Evolutionary conservation across 768 basidiomycete genomes (phyloP), one percentile per base, ranked within the genome.

Genomic region (Termitomyces bulborhizus): DNA sequence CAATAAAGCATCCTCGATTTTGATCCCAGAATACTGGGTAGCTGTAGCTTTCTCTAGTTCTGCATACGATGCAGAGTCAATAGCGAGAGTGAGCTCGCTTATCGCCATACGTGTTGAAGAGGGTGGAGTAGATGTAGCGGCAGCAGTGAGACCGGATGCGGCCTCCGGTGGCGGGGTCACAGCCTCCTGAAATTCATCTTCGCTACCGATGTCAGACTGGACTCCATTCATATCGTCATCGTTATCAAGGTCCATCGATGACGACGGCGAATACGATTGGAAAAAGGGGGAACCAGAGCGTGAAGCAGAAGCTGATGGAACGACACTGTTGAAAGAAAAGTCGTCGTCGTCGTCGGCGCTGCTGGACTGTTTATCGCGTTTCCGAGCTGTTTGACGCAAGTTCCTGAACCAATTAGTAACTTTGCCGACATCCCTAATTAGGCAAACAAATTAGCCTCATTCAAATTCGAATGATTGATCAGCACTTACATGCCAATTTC

Each of bases 321-420:
- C 59, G 55, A 69, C 67, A 55, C 67, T 62, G 54, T 75, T 71
- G 54, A 73, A 74, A 56, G 73, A 74, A 59, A 79, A 78, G 46
- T 79, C 75, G 57, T 76, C 76, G 26, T 73, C 73, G 49, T 76
- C 75, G 57, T 73, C 78, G 21, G 73, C 70, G 61, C 77, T 73
- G 51, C 73, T 71, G 24, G 70, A 66, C 59, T 72, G 80, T 70
- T 77, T 83, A 54, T 80, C 78, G 24, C 88, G 82, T 69, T 84
- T 90, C 42, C 88, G 73, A n/a, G 88, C 79, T 16, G 86, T 87
- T 71, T 92, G 89, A 37, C 89, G 81, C 55, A 91, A 76, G 65
- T 92, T 92, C 36, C 89, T 78, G 76, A 91, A 91, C 89, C 89
- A 92, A 67, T 92, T 92, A 16, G 89, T 90, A 51, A 92, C 88